Percentiles rank a stretch among this genome's conserved stretches.
phyloP scores from a whole-genome alignment of 2,329 filamentous ascomycete species.

The Calonectria naviculata region DNA sequence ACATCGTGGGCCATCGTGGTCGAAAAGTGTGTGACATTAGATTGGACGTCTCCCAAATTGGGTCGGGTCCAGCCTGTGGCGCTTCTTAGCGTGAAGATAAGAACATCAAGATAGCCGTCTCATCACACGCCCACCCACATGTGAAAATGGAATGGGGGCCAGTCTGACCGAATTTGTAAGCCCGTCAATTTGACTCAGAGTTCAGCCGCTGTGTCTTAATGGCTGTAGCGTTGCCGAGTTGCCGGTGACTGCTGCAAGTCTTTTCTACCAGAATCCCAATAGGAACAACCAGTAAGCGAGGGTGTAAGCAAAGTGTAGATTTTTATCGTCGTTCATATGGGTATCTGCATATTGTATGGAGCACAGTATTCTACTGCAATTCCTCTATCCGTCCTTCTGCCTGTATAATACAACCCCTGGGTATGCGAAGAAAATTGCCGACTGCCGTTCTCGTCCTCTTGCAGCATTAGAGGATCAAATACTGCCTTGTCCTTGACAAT shows the following conservation, averaged over 20 bases:
- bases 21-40: constrained; percentile 18
- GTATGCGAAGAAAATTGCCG: background rate
- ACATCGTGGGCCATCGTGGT: constrained; percentile 14
- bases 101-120: background rate
- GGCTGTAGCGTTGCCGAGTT: constrained; percentile 9
- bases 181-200: constrained; percentile 5
- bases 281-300: background rate
- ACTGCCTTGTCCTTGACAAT: background rate
- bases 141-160: background rate
- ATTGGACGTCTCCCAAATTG: background rate
- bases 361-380: background rate
- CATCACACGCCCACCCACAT: background rate
- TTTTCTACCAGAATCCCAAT: background rate
- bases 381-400: background rate
- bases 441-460: background rate
- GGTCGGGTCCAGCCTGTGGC: constrained; percentile 25
- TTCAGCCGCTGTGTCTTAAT: background rate
- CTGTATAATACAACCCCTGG: background rate
- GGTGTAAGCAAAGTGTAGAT: background rate
- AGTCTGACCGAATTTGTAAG: constrained; percentile 8
- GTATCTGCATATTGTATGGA: background rate
- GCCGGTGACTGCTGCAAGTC: background rate
- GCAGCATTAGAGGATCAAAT: background rate
- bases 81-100: constrained; percentile 37
- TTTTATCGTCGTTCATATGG: background rate